Conservation (phyloP, 1,139 yeast genomes). For the Yamadazyma atmosphaerica region DNA sequence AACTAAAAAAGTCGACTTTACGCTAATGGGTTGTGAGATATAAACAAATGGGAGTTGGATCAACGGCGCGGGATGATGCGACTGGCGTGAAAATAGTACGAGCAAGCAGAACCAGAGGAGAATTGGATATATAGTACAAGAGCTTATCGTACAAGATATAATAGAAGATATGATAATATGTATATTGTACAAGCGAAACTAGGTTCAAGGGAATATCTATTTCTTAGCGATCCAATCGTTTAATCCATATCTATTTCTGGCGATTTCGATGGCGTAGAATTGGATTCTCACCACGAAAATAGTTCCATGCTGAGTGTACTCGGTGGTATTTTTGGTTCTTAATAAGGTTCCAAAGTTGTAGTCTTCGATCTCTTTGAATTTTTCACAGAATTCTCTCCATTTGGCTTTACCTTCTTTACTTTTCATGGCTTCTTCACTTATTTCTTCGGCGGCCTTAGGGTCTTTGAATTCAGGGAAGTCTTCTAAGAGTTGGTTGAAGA, state of each 20-base stretch:
- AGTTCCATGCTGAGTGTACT: constrained; percentile 81
- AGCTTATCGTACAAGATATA: no score
- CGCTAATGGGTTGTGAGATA: no score
- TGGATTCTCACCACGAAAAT: constrained; percentile 91
- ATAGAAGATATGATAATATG: no score
- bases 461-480: constrained; percentile 84
- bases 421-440: constrained; percentile 83
- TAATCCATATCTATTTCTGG: constrained; percentile 85
- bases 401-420: constrained; percentile 73
- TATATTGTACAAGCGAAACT: no score
- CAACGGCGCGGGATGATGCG: no score
- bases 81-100: no score
- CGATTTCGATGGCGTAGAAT: constrained; percentile 92
- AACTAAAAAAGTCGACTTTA: no score
- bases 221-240: constrained; percentile 80
- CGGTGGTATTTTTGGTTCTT: constrained; percentile 67
- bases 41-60: no score
- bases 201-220: no score
- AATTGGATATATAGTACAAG: no score
- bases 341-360: constrained; percentile 94
- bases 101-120: no score
- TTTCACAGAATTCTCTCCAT: constrained; percentile 89
- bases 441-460: constrained; percentile 52
- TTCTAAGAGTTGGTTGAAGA: constrained; percentile 63
- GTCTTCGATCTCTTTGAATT: constrained; percentile 83